A percentile compares a stretch with the other conserved stretches of the same genome.
These are phyloP conservation scores for Ambrosia artemisiifolia DNA, from an alignment of 129 eudicot species.

Conservation along the genomic window DNA sequence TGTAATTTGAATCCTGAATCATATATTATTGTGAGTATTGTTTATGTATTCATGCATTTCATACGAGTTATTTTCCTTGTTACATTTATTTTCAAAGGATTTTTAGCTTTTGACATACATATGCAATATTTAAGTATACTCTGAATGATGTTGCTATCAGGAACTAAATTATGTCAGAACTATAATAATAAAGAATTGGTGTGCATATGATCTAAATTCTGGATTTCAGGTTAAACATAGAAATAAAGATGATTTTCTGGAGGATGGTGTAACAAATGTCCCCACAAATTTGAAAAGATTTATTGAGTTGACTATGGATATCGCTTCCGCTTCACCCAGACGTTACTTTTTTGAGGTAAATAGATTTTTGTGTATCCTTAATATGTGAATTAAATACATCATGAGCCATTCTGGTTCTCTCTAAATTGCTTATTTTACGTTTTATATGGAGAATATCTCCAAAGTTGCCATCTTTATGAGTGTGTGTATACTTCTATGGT, in stretches of 20 bases:
- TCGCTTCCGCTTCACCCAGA: constrained; percentile 95
- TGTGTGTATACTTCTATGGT: neutral
- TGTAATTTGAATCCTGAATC: constrained; percentile 85
- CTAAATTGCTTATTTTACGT: neutral
- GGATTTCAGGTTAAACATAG: constrained; percentile 60
- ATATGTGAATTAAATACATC: neutral
- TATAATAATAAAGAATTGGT: neutral
- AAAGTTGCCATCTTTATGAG: neutral
- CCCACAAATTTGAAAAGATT: constrained; percentile 63
- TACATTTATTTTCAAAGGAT: neutral
- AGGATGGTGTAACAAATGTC: constrained; percentile 21
- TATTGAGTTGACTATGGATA: constrained; percentile 85
- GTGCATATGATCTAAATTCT: constrained; percentile 8
- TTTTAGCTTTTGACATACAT: neutral
- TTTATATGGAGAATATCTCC: neutral
- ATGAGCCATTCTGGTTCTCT: neutral
- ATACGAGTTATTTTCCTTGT: neutral
- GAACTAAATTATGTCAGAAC: neutral
- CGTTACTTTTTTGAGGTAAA: constrained; percentile 95
- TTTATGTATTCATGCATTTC: neutral
- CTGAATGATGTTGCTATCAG: too few species aligned
- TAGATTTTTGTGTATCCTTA: neutral
- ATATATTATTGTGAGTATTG: constrained; percentile 55
- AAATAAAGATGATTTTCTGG: constrained; percentile 25
- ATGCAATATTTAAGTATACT: neutral